phyloP scores from a whole-genome alignment of 768 basidiomycete species.

The Crepidotus variabilis region DNA sequence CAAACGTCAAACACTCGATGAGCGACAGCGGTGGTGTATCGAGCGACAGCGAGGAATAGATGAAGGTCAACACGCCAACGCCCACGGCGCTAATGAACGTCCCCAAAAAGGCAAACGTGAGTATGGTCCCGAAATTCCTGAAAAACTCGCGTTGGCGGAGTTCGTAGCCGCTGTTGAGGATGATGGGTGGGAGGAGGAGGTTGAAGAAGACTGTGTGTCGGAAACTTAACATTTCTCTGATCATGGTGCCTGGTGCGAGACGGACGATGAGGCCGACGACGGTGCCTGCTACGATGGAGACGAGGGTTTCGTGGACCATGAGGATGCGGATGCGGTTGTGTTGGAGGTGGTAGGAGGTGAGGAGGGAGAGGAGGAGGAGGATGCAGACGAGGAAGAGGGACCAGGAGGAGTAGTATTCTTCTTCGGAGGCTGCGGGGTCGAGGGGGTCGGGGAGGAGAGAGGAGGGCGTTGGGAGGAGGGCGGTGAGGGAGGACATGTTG shows the following conservation, averaged over 20 bases:
- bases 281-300: constrained; percentile 96
- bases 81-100: constrained; percentile 97
- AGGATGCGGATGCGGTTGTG: constrained; percentile 87
- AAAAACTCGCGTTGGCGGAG: constrained; percentile 97
- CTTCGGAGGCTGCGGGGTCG: constrained; percentile 57
- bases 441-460: too few relatives aligned
- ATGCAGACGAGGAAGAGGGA: constrained; percentile 91
- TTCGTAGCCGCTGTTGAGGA: constrained; percentile 96
- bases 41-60: constrained; percentile 90
- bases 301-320: constrained; percentile 86
- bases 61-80: constrained; percentile 89
- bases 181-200: constrained; percentile 95
- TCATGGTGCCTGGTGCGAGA: constrained; percentile 88
- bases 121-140: constrained; percentile 94
- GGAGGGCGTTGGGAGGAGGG: too few relatives aligned
- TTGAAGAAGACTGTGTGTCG: constrained; percentile 98
- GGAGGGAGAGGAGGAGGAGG: constrained; percentile 89
- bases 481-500: too few relatives aligned
- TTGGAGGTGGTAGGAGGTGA: constrained; percentile 97
- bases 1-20: constrained; percentile 93
- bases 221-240: constrained; percentile 98
- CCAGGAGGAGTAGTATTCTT: constrained; percentile 91
- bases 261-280: constrained; percentile 89
- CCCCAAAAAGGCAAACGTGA: constrained; percentile 90
- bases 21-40: constrained; percentile 84